phyloP scores from a whole-genome alignment of 208 protist species.

The Porcisia hertigi region DNA sequence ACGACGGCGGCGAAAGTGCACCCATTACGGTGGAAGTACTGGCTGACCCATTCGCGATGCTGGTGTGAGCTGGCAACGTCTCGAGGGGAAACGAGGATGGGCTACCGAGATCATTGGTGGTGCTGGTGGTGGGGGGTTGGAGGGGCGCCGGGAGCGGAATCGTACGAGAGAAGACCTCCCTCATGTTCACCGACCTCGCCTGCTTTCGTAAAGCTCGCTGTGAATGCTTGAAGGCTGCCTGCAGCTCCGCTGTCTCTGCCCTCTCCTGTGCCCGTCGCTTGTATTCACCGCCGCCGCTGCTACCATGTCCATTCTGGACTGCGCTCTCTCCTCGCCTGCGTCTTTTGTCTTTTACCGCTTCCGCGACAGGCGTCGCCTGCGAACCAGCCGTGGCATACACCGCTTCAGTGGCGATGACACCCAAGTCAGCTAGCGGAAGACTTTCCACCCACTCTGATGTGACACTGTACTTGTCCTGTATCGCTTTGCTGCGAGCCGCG shows the following conservation, averaged over 20 bases:
- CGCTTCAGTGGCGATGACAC: neutral
- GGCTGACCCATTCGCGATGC: neutral
- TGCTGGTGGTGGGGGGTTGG: neutral
- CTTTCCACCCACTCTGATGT: slow-evolving; percentile 25
- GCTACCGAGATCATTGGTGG: neutral
- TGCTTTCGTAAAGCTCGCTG: slow-evolving; percentile 73
- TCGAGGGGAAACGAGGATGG: neutral
- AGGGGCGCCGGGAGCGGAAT: slow-evolving; percentile 9
- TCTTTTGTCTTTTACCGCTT: neutral
- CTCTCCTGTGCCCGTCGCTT: slow-evolving; percentile 26
- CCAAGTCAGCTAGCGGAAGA: slow-evolving; percentile 3
- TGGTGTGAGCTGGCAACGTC: neutral
- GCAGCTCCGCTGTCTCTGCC: slow-evolving; percentile 29
- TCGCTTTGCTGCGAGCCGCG: neutral
- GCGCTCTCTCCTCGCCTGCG: neutral
- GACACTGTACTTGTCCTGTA: slow-evolving; percentile 28
- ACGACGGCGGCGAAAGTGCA: slow-evolving; percentile 3
- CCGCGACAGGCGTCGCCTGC: neutral
- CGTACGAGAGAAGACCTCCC: slow-evolving; percentile 49
- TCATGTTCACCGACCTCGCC: slow-evolving; percentile 61
- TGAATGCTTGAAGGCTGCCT: slow-evolving; percentile 58
- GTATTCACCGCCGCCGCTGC: neutral
- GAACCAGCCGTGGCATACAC: neutral
- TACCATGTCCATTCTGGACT: neutral
- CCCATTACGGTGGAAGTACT: neutral